Conservation (phyloP, 345 rosid species). For the Schrenkiella parvula region DNA sequence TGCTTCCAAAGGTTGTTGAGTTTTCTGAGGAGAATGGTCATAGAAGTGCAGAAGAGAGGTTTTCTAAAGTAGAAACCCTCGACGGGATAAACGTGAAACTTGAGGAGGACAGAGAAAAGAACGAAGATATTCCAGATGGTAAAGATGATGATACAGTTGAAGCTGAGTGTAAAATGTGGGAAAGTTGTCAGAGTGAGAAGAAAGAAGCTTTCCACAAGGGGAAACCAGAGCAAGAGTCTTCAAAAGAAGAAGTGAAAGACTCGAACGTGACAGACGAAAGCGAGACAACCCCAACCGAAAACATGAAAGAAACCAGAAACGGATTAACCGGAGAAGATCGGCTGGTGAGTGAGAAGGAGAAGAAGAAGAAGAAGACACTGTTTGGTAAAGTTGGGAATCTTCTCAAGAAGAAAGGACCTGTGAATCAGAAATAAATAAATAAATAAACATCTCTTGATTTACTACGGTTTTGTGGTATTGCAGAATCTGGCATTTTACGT, state of each 20-base stretch:
- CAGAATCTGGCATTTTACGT: background rate
- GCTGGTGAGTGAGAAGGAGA: constrained; percentile 12
- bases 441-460: background rate
- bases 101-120: background rate
- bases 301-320: constrained; percentile 34
- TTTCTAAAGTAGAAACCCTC: constrained; percentile 3
- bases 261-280: background rate
- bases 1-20: constrained; percentile 81
- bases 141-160: constrained; percentile 50
- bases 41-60: constrained; percentile 50
- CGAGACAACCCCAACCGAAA: constrained; percentile 39
- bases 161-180: constrained; percentile 80
- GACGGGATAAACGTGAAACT: background rate
- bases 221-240: constrained; percentile 52
- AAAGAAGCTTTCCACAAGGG: constrained; percentile 69
- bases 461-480: background rate
- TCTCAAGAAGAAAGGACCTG: constrained; percentile 75
- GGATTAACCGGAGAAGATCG: constrained; percentile 50
- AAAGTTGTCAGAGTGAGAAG: constrained; percentile 85
- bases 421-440: constrained; percentile 12
- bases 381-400: constrained; percentile 86
- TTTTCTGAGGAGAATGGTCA: constrained; percentile 87
- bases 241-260: constrained; percentile 57
- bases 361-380: constrained; percentile 84
- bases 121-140: constrained; percentile 23